These are phyloP conservation scores for Trichophyton simii DNA, from an alignment of 2,329 filamentous ascomycete genomes.

Conservation along the genomic window DNA sequence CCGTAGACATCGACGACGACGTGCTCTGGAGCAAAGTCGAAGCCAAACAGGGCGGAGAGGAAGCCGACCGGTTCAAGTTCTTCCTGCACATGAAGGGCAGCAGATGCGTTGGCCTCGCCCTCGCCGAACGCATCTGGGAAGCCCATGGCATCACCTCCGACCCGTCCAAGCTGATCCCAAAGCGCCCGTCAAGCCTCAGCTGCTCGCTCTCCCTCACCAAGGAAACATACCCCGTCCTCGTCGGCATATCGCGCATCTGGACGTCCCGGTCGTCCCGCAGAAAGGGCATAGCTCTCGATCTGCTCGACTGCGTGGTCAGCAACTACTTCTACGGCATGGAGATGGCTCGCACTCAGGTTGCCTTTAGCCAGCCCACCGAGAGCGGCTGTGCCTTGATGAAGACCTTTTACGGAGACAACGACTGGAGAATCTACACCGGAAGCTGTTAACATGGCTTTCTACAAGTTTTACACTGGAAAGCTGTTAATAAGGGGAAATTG, in stretches of 20 bases:
- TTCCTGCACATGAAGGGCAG: constrained; percentile 50
- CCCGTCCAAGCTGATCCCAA: constrained; percentile 14
- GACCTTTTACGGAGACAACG: constrained; percentile 45
- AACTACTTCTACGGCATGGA: constrained; percentile 46
- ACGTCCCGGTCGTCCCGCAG: constrained; percentile 45
- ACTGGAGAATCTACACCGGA: constrained; percentile 49
- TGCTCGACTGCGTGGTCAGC: constrained; percentile 44
- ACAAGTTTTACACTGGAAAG: no score
- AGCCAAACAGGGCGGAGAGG: constrained; percentile 23
- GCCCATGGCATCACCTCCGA: constrained; percentile 28
- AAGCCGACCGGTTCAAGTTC: constrained; percentile 43
- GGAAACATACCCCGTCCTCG: constrained; percentile 36
- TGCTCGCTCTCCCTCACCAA: constrained; percentile 37
- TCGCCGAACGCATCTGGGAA: constrained; percentile 49
- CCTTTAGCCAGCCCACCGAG: constrained; percentile 55
- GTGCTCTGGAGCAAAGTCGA: constrained; percentile 43
- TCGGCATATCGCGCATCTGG: constrained; percentile 56
- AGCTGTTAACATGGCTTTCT: constrained; percentile 14
- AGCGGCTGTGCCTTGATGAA: constrained; percentile 46
- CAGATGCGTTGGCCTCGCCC: constrained; percentile 50
- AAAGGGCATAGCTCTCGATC: constrained; percentile 44
- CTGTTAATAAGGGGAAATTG: neutral
- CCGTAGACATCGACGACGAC: constrained; percentile 46
- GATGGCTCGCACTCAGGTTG: constrained; percentile 43
- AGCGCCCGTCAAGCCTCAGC: constrained; percentile 15